These are phyloP conservation scores for Klebsormidium nitens DNA, from an alignment of 139 green algal species.

Conservation along the genomic window DNA sequence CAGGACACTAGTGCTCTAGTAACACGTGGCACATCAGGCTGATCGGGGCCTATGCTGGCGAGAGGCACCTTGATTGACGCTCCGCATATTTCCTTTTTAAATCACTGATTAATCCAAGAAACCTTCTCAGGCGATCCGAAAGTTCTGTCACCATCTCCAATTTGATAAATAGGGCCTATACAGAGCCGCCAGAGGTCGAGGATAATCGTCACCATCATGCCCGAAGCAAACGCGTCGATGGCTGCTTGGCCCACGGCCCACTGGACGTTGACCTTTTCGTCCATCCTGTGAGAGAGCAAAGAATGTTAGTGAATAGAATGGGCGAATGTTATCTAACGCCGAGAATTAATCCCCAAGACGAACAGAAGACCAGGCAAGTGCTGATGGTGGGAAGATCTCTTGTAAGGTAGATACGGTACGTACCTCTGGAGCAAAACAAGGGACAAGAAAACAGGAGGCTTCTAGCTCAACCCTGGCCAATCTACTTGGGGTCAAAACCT, in stretches of 20 bases:
- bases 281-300: conserved; percentile 32
- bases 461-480: too few species aligned
- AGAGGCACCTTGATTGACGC: too few species aligned
- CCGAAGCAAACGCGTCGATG: conserved; percentile 69
- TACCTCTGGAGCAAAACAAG: not conserved
- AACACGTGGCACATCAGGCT: too few species aligned
- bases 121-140: too few species aligned
- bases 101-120: too few species aligned
- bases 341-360: not conserved
- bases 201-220: conserved; percentile 90
- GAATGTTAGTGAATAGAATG: too few species aligned
- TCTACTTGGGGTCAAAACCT: not conserved
- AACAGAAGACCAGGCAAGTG: conserved; percentile 4
- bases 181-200: conserved; percentile 86
- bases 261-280: conserved; percentile 31
- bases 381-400: not conserved
- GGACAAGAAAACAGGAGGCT: too few species aligned
- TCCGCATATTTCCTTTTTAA: too few species aligned
- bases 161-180: conserved; percentile 73
- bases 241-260: conserved; percentile 50
- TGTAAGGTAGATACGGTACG: not conserved
- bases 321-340: not conserved
- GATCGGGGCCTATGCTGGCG: too few species aligned
- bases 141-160: too few species aligned
- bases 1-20: too few species aligned